These are phyloP conservation scores for Boletus edulis DNA, from an alignment of 768 basidiomycete species.

Conservation along the genomic window DNA sequence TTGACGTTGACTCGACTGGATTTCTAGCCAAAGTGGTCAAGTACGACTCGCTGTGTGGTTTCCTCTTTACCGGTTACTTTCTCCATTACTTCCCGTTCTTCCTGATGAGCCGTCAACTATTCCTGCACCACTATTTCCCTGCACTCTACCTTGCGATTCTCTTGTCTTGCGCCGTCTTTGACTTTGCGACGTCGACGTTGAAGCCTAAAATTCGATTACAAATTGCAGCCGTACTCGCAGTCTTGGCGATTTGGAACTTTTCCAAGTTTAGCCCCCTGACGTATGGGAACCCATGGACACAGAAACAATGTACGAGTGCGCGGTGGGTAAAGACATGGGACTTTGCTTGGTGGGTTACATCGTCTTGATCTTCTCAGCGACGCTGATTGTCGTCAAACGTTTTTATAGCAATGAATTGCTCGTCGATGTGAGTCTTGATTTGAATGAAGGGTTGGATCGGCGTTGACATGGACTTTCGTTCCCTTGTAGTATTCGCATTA, in stretches of 20 bases:
- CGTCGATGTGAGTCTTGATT: conserved; percentile 49
- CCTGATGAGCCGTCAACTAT: conserved; percentile 95
- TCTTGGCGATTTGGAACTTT: conserved; percentile 79
- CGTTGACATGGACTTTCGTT: neutral
- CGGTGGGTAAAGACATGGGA: conserved; percentile 96
- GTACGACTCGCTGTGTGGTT: conserved; percentile 87
- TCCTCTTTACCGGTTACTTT: conserved; percentile 89
- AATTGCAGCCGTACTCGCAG: conserved; percentile 68
- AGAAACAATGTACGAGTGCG: conserved; percentile 64
- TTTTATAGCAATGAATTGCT: conserved; percentile 61
- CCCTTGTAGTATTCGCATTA: conserved; percentile 57
- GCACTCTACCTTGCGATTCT: conserved; percentile 94
- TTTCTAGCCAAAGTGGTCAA: conserved; percentile 79
- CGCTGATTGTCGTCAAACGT: neutral
- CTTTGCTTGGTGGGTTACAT: conserved; percentile 70
- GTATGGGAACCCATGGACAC: conserved; percentile 90
- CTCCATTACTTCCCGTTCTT: conserved; percentile 97
- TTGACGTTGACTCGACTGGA: neutral
- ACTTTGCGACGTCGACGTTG: conserved; percentile 77
- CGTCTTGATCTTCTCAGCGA: neutral
- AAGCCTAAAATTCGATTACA: conserved; percentile 77
- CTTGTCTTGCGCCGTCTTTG: conserved; percentile 73
- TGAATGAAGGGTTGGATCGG: neutral
- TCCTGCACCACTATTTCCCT: conserved; percentile 97
- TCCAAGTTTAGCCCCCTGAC: conserved; percentile 73